Percentiles rank a stretch among this genome's conserved stretches.
Conservation (phyloP, 83 land plant genomes). For the Larix sibirica region DNA sequence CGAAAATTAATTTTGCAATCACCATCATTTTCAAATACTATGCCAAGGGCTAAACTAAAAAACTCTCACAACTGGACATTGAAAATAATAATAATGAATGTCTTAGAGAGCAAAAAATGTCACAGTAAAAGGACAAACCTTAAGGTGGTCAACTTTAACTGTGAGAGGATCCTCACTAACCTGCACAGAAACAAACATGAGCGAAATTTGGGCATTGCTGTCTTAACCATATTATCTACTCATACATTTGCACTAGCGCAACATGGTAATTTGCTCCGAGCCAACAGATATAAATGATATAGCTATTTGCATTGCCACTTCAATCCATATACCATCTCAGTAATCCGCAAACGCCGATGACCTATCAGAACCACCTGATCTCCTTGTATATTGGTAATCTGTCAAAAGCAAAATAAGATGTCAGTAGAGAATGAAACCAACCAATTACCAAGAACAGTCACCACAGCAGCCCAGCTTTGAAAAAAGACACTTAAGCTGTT, state of each 20-base stretch:
- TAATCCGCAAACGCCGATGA: conserved; percentile 84
- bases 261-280: not conserved
- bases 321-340: conserved; percentile 72
- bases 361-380: conserved; percentile 86
- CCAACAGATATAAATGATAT: not conserved
- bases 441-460: not conserved
- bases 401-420: conserved; percentile 7
- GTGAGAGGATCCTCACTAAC: conserved; percentile 82
- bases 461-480: not conserved
- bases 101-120: too few species aligned
- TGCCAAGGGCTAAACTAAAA: not conserved
- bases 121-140: conserved; percentile 44
- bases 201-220: not conserved
- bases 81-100: too few species aligned
- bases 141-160: conserved; percentile 91
- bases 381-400: conserved; percentile 87
- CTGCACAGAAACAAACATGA: conserved; percentile 32
- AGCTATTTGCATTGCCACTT: not conserved
- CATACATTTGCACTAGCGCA: not conserved
- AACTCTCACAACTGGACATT: not conserved
- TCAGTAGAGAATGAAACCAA: not conserved
- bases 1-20: not conserved
- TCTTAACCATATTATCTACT: not conserved
- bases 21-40: not conserved
- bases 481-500: not conserved